Evolutionary conservation across 2,329 filamentous ascomycete genomes (phyloP), one percentile per base, ranked within the genome.

Genomic region (Neofusicoccum cordaticola): DNA sequence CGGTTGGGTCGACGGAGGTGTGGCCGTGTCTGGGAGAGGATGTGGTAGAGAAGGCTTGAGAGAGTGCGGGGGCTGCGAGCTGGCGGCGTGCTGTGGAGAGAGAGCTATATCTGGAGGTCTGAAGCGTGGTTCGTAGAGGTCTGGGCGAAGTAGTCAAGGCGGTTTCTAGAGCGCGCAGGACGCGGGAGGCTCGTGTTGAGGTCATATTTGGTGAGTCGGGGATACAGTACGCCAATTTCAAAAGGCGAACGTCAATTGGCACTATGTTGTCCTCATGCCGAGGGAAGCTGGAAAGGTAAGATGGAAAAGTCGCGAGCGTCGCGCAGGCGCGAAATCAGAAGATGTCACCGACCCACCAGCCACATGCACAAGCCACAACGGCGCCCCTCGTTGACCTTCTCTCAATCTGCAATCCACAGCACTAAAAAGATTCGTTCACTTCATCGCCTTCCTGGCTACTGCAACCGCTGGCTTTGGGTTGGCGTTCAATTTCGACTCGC

Each of bases 1-100:
- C 94, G 69, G 89, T 86, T 62, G 91, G 86, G 72, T 96, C 96
- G 78, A 99, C 74, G 19, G 76, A 76, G 35, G 73, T 34, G 3
- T 65, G 53, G 34, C 45, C 62, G 60, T 64, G 37, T 37, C 13
- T 48, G 8, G 52, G 4, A 8, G 35, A 41, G 11, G 42, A 7
- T 6, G 53, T 51, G 9, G 62, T 35, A 12, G 62, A 63, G 62
- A 56, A 63, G 34, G 39, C 17, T 17, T 15, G 60, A 12, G 52
- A 44, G 11, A 11, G 3, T 31, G 39, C 6, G 5, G 39, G 13
- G 12, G 5, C 17, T 4, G 53, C 39, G 39, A 34, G 39, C 31
- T 39, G 22, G 13, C 22, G 39, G 27, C 19, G 39, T 34, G 39
- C n/a, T 44, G 39, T 11, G 39, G 22, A n/a, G 11, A 34, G 15